A percentile compares a stretch with the other conserved stretches of the same genome.
phyloP scores from a whole-genome alignment of 192 early-diverging fungal species.

The Umbelopsis sp. region DNA sequence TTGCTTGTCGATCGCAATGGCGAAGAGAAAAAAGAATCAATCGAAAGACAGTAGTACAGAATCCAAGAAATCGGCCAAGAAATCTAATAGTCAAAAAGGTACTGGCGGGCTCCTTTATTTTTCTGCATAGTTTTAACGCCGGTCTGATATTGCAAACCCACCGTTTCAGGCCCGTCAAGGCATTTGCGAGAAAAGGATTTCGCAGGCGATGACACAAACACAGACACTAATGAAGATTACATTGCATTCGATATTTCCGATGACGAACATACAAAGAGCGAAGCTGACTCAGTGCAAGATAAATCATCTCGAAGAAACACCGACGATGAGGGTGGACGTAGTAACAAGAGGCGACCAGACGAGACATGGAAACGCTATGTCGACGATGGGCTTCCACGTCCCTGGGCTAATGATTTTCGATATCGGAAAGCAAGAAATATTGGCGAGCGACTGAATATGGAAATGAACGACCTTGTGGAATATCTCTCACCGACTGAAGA shows the following conservation, averaged over 20 bases:
- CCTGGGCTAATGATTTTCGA: conserved; percentile 1
- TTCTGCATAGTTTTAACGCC: background rate
- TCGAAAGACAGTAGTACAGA: background rate
- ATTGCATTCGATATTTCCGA: conserved; percentile 1
- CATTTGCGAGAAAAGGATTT: conserved; percentile 6
- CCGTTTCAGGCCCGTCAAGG: background rate
- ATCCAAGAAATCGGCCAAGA: background rate
- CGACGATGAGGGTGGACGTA: background rate
- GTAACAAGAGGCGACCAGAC: background rate
- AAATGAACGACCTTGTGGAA: conserved; percentile 74
- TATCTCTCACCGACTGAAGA: conserved; percentile 82
- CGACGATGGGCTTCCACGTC: background rate
- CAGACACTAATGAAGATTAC: background rate
- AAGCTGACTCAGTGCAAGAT: background rate
- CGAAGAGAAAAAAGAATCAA: background rate
- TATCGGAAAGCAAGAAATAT: conserved; percentile 3
- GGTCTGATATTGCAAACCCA: background rate
- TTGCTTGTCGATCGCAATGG: background rate
- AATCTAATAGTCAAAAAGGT: background rate
- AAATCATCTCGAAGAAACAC: background rate
- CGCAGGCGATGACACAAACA: background rate
- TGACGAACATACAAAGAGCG: background rate
- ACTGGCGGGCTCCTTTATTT: no score
- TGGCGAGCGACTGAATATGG: conserved; percentile 44
- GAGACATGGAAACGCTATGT: background rate